Evolutionary conservation across 2,329 filamentous ascomycete genomes (phyloP), one percentile per base, ranked within the genome.

Genomic region (Botrytis galanthina): DNA sequence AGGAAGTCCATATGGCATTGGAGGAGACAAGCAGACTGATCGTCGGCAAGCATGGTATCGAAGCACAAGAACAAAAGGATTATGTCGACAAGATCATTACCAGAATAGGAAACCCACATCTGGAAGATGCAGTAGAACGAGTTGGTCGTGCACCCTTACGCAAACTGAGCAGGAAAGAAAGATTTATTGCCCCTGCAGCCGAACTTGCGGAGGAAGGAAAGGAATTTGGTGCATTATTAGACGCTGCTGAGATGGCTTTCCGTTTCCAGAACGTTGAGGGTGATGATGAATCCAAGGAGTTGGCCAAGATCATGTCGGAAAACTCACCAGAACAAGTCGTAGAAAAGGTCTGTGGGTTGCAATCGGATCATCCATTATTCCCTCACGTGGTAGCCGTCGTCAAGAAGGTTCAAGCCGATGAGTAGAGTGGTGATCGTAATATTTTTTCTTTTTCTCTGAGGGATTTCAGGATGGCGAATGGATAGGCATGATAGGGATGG

Each of bases 201-300:
- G 92, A 97, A 84, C 89, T 99, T 29, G 94, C 94, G 63, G 94
- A 97, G 86, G 87, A 88, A 74, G 94, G 90, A 74, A 87, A 93
- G 83, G 88, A 89, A 78, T 92, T 91, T 82, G 87, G 90, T 73
- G 90, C 89, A 71, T 87, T 99, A 44, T 86, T 98, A 71, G 92
- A 91, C 74, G 93, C 93, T 32, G 89, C 96, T 63, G 95, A 98
- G 86, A 94, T 95, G 90, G 91, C 93, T 10, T 91, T 99, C 82
- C 93, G 92, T 76, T 99, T 98, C 91, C 95, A 98, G 85, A 93
- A 97, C 79, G 92, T 98, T 73, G 89, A 95, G 78, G 94, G 91
- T 20, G 96, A 99, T 76, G 93, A 97, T 0, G 96, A 98, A 88
- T 97, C 93, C 76, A 86, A 85, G 77, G 91, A 97, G 84, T 88